Evolutionary conservation across 345 rosid genomes (phyloP), one percentile per base, ranked within the genome.

Genomic region (Anastatica hierochuntica): DNA sequence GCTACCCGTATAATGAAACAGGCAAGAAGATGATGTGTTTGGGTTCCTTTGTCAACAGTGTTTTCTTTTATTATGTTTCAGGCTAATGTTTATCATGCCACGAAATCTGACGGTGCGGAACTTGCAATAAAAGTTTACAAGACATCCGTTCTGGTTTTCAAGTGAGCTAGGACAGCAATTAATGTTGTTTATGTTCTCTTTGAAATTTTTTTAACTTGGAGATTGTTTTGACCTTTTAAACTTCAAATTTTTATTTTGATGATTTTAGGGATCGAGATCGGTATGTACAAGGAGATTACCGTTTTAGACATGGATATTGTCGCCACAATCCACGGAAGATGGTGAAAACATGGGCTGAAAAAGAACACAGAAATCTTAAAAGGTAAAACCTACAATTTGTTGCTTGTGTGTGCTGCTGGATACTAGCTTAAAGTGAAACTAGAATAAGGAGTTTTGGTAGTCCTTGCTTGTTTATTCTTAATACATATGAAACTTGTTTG

Each of bases 301-400:
- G 98, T 24, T 90, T 90, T 69, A 81, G 98, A 74, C 47, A 80
- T 76, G 96, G 95, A 11, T 90, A 90, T 66, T 79, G 94, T 75
- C 81, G 83, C 69, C 98, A 90, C 68, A 90, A 90, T 73, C 96
- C 96, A 2, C 79, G 98, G 51, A 87, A 90, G 78, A 90, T 90
- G 98, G 98, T 90, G 17, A 80, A 87, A 69, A 90, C 88, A 0
- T 90, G 98, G 98, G 98, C 98, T 65, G 98, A 90, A 69, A 90
- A 90, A 60, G 98, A 90, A 78, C 79, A 82, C 77, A 79, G 98
- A 70, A 90, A 90, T 77, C 96, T 87, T 50, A 58, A 80, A 80
- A 87, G 98, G 98, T 81, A 63, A 63, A 19, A 11, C 27, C 10
- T 54, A 23, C 24, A 16, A 11, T 27, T 26, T 42, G 11, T 49